A percentile compares a stretch with the other conserved stretches of the same genome.
Conservation (phyloP, 495 filamentous ascomycete genomes). For the Aspergillus cristatus region DNA sequence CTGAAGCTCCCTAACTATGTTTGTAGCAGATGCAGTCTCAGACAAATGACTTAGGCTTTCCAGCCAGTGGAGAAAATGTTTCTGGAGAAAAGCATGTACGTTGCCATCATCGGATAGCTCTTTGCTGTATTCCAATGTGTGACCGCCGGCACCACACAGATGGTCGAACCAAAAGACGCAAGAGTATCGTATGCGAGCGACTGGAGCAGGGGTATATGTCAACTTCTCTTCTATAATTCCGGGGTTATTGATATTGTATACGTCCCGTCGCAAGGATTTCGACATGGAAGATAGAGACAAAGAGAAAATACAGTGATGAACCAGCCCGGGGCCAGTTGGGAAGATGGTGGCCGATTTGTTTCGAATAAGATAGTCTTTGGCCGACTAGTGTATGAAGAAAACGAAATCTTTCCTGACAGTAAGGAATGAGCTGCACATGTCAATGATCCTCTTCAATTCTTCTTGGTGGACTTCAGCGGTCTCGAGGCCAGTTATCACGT, state of each 20-base stretch:
- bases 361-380: conserved; percentile 23
- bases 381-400: conserved; percentile 34
- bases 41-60: conserved; percentile 22
- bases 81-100: conserved; percentile 13
- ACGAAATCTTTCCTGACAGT: conserved; percentile 16
- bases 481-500: conserved; percentile 5
- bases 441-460: conserved; percentile 3
- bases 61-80: too few species aligned
- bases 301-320: conserved; percentile 20
- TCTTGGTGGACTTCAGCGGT: neutral
- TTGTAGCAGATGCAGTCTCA: neutral
- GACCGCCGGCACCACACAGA: conserved; percentile 3
- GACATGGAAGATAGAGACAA: conserved; percentile 15
- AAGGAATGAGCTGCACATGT: conserved; percentile 11
- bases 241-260: conserved; percentile 10
- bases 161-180: conserved; percentile 34
- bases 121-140: neutral
- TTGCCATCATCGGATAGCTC: neutral
- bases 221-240: conserved; percentile 4
- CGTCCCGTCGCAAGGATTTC: conserved; percentile 8
- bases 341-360: conserved; percentile 7
- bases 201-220: conserved; percentile 6
- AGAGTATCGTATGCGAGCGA: conserved; percentile 15
- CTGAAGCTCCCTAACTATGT: conserved; percentile 1
- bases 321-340: conserved; percentile 6